Base-by-base conservation (phyloP, 495 filamentous ascomycete genomes). In the Extremus antarcticus region DNA sequence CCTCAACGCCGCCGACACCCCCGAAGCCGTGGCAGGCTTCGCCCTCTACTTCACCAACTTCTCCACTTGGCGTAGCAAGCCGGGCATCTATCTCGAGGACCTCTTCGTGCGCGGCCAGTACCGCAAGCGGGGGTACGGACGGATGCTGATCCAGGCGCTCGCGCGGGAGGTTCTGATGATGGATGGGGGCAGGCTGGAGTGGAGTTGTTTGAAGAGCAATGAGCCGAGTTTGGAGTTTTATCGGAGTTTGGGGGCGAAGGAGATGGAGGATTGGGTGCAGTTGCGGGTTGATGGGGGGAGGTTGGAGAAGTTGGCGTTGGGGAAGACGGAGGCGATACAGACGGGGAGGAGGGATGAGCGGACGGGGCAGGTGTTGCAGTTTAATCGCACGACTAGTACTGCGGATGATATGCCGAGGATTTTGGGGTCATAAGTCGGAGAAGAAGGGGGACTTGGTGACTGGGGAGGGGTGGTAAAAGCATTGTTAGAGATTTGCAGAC, bases 61-160 rank as follows among this genome's bases (percentile, higher is more conserved):
- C 58, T 43, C 29, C 41, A 96, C 92, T 3, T 97, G 92, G 92
- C 80, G 84, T 38, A 80, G 84, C 2, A 78, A 78, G 10, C 85
- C 92, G 1, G 92, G 92, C 1, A 89, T 98, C 60, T 95, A 92
- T 64, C 83, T 98, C 13, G 92, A 98, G 66, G 92, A 98, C 66
- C 72, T 98, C 10, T 96, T 86, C 63, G 88, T 98, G 25, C 73
- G 82, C 63, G 78, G 82, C 21, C 70, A 68, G 23, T 83, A 84
- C 45, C 72, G 92, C 3, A 82, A 82, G 20, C 74, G 79, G 25
- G 90, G 91, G 2, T 94, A 91, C 63, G 92, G 88, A 15, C 85
- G 82, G 65, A 70, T 75, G 64, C 61, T 97, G 65, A 72, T 98
- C 38, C 78, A 78, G 48, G 81, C 81, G 64, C 71, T 96, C 68